Base-by-base conservation (phyloP, 75 land plant species). In the Pinus albicaulis region DNA sequence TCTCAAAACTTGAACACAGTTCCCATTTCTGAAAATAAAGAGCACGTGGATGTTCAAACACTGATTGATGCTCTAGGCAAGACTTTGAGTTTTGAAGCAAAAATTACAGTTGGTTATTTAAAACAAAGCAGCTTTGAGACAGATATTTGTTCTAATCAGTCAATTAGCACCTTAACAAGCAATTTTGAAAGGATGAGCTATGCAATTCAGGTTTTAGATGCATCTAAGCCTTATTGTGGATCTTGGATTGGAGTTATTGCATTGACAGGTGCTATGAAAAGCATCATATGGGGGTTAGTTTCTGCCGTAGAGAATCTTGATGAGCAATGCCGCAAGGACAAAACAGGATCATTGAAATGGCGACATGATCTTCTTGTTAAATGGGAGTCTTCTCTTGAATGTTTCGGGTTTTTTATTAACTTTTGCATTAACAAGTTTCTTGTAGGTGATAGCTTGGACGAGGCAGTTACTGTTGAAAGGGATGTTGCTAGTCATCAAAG, bases 241-340 rank as follows among this genome's bases (percentile, higher is more conserved):
- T 65, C 69, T 55, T 62, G 83, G 78, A 78, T 80, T 74, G 78
- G 72, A 63, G 31, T 86, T 24, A 82, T 84, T 61, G 78, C 74
- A 36, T 4, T 73, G 56, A 13, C 80, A 12, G 79, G 87, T 76
- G 87, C 89, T 74, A 10, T 83, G 53, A 81, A 76, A 69, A 89
- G 93, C 15, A 74, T 91, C 71, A 48, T 86, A 34, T 82, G 85
- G 91, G 90, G 91, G 36, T 59, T 86, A 36, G 81, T 73, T 64
- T 88, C 86, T 73, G 74, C 79, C 20, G 22, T 82, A 24, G 71
- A 71, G 7, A 62, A 26, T 14, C 53, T 28, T 57, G 63, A 76
- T 62, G 52, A 81, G 56, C 53, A 62, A 26, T 59, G 53, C 36
- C 66, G 59, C 3, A 17, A 76, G 16, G 74, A 77, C 16, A 52